Conservation (phyloP, 23 red algal species). For the Gracilaria caudata region DNA sequence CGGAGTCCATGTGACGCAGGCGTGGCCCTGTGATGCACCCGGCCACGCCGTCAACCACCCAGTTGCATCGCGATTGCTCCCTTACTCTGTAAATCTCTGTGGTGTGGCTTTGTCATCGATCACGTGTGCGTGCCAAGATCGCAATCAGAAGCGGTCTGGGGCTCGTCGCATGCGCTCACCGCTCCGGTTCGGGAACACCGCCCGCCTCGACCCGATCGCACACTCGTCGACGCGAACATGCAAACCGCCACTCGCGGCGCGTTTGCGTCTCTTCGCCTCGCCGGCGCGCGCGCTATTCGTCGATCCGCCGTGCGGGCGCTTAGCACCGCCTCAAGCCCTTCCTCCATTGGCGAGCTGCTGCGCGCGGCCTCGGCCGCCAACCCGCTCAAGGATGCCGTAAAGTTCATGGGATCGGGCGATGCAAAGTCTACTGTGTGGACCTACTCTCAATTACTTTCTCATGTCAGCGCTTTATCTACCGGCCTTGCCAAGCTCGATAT, state of each 20-base stretch:
- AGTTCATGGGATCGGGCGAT: conserved; percentile 37
- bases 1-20: not conserved
- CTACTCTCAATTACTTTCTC: conserved; percentile 34
- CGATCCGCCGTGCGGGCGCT: not conserved
- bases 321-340: not conserved
- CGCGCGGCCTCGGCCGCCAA: conserved; percentile 17
- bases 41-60: not conserved
- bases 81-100: not conserved
- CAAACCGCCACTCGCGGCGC: conserved; percentile 24
- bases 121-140: not conserved
- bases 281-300: not conserved
- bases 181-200: not conserved
- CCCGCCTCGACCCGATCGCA: not conserved
- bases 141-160: not conserved
- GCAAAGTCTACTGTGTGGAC: conserved; percentile 39
- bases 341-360: conserved; percentile 27
- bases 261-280: not conserved
- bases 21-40: not conserved
- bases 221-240: not conserved
- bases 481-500: conserved; percentile 35
- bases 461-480: conserved; percentile 39
- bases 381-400: conserved; percentile 60
- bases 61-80: not conserved
- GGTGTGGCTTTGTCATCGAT: not conserved
- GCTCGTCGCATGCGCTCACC: not conserved